Conservation (phyloP, 306 rosid species). For the Sicyos baderoa region DNA sequence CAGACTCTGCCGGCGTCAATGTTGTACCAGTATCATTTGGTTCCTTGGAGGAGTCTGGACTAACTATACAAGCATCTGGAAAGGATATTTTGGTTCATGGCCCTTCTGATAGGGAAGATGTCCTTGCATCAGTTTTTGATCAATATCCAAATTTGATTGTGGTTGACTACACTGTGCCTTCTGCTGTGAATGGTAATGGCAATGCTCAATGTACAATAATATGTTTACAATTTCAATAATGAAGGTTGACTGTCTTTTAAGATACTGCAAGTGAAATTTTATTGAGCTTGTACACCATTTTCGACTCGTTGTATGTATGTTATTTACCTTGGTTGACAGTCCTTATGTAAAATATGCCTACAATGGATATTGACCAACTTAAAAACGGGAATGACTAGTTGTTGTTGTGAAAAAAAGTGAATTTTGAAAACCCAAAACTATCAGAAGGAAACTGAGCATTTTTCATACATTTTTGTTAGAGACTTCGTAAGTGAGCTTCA, state of each 20-base stretch:
- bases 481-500: neutral
- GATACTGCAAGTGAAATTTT: neutral
- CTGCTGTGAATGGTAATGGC: conserved; percentile 71
- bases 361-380: neutral
- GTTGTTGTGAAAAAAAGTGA: neutral
- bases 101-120: conserved; percentile 57
- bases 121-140: conserved; percentile 47
- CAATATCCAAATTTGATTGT: conserved; percentile 66
- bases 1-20: conserved; percentile 71
- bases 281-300: neutral
- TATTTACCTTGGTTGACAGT: too few relatives aligned
- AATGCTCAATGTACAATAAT: neutral
- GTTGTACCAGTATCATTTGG: conserved; percentile 84
- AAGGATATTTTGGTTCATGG: conserved; percentile 67
- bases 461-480: neutral
- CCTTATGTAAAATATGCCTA: neutral
- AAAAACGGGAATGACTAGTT: neutral
- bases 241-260: neutral
- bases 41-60: conserved; percentile 53
- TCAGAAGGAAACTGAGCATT: neutral
- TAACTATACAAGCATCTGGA: conserved; percentile 46
- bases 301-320: neutral
- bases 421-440: neutral
- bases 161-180: conserved; percentile 78
- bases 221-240: neutral